Evolutionary conservation across 2,329 filamentous ascomycete species (phyloP).

Genomic region (Trichoderma guizhouense): DNA sequence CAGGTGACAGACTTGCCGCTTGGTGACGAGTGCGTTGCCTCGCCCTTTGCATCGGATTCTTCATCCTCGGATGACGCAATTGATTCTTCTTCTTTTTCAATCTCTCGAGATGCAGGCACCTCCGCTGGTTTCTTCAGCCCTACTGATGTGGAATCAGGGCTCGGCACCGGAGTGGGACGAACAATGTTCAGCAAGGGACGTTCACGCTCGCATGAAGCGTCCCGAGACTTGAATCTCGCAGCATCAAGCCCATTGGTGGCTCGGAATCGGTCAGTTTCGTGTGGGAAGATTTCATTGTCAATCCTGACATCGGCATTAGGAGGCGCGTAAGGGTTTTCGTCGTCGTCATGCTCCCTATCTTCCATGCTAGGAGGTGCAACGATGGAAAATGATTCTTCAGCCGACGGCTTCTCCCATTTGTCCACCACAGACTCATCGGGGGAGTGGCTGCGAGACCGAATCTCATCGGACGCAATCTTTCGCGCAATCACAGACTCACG

Average conservation of each 20-base stretch:
- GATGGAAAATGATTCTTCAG: conserved; percentile 43
- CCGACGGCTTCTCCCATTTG: conserved; percentile 46
- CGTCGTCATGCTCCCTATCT: conserved; percentile 31
- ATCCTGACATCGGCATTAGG: conserved; percentile 63
- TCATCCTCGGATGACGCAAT: conserved; percentile 33
- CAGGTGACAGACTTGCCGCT: conserved; percentile 59
- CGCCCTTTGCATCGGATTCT: conserved; percentile 39
- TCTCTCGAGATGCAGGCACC: conserved; percentile 21
- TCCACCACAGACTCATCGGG: conserved; percentile 53
- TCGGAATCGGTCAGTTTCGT: conserved; percentile 43
- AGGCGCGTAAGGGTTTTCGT: conserved; percentile 51
- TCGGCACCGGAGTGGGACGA: conserved; percentile 53
- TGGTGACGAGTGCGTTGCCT: conserved; percentile 39
- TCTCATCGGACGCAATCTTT: conserved; percentile 52
- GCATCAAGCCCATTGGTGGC: conserved; percentile 26
- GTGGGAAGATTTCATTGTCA: conserved; percentile 56
- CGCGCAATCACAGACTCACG: conserved; percentile 53
- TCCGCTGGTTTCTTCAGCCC: conserved; percentile 21
- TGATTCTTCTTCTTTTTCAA: conserved; percentile 14
- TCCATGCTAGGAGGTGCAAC: conserved; percentile 55
- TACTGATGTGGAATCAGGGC: conserved; percentile 43
- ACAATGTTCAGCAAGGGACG: conserved; percentile 60
- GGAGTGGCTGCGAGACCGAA: conserved; percentile 50
- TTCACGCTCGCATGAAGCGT: conserved; percentile 53
- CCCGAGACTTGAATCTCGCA: conserved; percentile 43